Evolutionary conservation across 2,329 filamentous ascomycete genomes (phyloP), one percentile per base, ranked within the genome.

Genomic region (Phoma herbarum): DNA sequence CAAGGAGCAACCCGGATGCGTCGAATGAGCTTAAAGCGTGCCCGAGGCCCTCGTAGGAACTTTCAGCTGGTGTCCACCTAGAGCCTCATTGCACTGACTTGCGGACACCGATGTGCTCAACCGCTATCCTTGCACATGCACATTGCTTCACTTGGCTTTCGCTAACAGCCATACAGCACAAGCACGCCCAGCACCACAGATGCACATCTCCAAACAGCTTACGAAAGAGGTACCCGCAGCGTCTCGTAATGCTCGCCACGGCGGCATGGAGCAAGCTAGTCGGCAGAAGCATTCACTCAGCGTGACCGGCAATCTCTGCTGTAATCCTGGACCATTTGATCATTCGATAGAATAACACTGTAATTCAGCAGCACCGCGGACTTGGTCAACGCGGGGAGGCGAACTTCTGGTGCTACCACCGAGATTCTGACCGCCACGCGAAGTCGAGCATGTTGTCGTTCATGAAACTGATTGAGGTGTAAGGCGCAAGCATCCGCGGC

Each of bases 401-500:
- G 62, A 67, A 55, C 51, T 31, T 57, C 49, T 64, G 62, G 68
- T 67, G 69, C 63, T 61, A 69, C 66, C 65, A 65, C 63, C 64
- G 67, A 69, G 59, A 68, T 59, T 66, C 52, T 61, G 59, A 66
- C 67, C 70, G 64, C 66, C 66, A 67, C 45, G 62, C 63, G 61
- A 58, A 60, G 55, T 63, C 57, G 61, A 68, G 55, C 43, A 56
- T 55, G 56, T 52, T 63, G 63, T 59, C 59, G 60, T 57, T n/a
- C n/a, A n/a, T 62, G 59, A 49, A 41, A 45, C 22, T 54, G 29
- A 45, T 29, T 59, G 56, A 59, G 45, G 39, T 26, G 50, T 51
- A 61, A 59, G 59, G 66, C 61, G 67, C 62, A 52, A 57, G 73
- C 59, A 68, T 75, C 72, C 72, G 73, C 71, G 72, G 70, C 72